Conservation (phyloP, 73 alveolate species). For the Tetrahymena malaccensis region DNA sequence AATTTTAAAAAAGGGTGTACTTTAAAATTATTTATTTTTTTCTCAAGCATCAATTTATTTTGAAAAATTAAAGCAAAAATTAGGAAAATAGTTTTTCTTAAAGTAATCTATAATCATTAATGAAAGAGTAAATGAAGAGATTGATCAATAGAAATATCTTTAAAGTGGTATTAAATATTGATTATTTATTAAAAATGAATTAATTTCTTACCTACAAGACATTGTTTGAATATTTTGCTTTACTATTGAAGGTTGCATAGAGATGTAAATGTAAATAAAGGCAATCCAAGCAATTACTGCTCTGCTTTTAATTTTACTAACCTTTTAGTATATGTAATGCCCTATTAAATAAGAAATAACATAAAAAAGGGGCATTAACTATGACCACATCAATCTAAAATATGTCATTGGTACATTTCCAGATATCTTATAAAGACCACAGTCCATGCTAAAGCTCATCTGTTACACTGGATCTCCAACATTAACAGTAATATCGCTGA, state of each 20-base stretch:
- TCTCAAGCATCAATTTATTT: too few species aligned
- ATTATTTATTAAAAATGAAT: too few species aligned
- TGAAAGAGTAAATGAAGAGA: too few species aligned
- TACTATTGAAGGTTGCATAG: neutral
- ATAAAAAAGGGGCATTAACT: conserved; percentile 19
- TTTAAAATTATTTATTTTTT: too few species aligned
- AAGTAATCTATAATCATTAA: too few species aligned
- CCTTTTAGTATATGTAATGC: neutral
- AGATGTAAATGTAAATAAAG: neutral
- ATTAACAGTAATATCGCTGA: neutral
- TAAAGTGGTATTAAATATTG: too few species aligned
- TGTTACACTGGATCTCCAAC: conserved; percentile 28
- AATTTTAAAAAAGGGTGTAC: too few species aligned
- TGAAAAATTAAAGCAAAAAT: too few species aligned
- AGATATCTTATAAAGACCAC: neutral
- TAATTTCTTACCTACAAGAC: neutral
- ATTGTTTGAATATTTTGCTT: neutral
- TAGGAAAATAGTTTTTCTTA: too few species aligned
- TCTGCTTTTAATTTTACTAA: neutral
- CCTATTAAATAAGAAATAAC: neutral
- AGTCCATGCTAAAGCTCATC: conserved; percentile 17
- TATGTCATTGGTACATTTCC: conserved; percentile 13
- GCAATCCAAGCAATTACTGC: conserved; percentile 11
- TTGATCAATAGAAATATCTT: too few species aligned
- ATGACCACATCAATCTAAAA: conserved; percentile 31